Base-by-base conservation (phyloP, 257 asterid species). In the Striga asiatica region DNA sequence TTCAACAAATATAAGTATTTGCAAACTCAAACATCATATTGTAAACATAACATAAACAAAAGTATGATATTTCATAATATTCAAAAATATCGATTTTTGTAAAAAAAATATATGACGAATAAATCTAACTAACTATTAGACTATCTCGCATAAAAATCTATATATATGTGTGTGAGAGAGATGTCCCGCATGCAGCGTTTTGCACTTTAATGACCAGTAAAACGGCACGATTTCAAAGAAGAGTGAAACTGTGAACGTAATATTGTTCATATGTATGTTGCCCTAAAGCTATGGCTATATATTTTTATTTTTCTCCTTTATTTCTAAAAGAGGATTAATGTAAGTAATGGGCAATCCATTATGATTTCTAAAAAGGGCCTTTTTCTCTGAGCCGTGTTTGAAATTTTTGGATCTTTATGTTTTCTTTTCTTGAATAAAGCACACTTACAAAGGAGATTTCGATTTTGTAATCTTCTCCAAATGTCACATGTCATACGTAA, bases 141-240 rank as follows among this genome's bases (percentile, higher is more conserved):
- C n/a, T n/a, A n/a, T n/a, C n/a, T n/a, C n/a, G n/a, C n/a, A n/a
- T n/a, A n/a, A n/a, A n/a, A n/a, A n/a, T n/a, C n/a, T 17, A 58
- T 31, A 37, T 18, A 17, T 11, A 46, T 37, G 37, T 32, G 10
- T 32, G 38, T 32, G 10, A 6, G 38, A 35, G 42, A 14, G 42
- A 35, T 35, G 13, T 50, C 31, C 10, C 46, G 17, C 46, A 39
- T 39, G 46, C 46, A 39, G 14, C 8, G 20, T n/a, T n/a, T n/a
- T 65, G 32, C 9, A 50, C 70, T 63, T 58, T 72, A 58, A 16
- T 50, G 70, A 47, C 21, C 58, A 61, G 51, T 70, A 54, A 50
- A 46, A 27, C 54, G 66, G 65, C 71, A 69, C 74, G 71, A 69
- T 66, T 69, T 54, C 54, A 39, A 35, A n/a, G n/a, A n/a, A n/a